Percentiles rank a stretch among this genome's conserved stretches.
Conservation (phyloP, 495 filamentous ascomycete genomes). For the Daldinia loculata region DNA sequence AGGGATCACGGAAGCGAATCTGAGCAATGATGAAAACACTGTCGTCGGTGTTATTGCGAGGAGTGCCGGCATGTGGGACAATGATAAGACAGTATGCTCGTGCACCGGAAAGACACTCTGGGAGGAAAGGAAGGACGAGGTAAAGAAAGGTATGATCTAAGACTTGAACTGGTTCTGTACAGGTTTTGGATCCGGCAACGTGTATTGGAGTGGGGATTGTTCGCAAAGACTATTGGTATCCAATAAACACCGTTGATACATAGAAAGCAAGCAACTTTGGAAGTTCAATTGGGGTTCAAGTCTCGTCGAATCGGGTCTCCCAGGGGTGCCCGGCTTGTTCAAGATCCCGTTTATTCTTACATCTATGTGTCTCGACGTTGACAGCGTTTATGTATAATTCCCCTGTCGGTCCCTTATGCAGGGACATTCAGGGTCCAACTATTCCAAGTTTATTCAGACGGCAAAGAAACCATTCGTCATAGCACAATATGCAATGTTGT, state of each 20-base stretch:
- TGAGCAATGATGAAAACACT: constrained; percentile 79
- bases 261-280: background rate
- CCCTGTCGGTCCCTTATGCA: constrained; percentile 14
- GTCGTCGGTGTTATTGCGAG: constrained; percentile 92
- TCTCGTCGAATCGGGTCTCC: background rate
- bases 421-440: constrained; percentile 18
- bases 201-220: constrained; percentile 7
- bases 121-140: constrained; percentile 94
- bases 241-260: background rate
- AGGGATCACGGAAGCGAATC: constrained; percentile 53
- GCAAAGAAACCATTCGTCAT: background rate
- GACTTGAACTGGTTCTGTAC: constrained; percentile 14
- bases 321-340: background rate
- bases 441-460: constrained; percentile 3
- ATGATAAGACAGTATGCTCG: constrained; percentile 94
- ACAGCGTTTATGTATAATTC: background rate
- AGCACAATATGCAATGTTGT: constrained; percentile 1
- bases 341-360: background rate
- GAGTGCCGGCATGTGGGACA: constrained; percentile 97
- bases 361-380: background rate
- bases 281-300: background rate
- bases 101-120: constrained; percentile 98
- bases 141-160: constrained; percentile 79
- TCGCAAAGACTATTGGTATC: constrained; percentile 10
- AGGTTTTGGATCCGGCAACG: constrained; percentile 13